These are phyloP conservation scores for Filobasidium wieringae DNA, from an alignment of 768 basidiomycete species.

Conservation along the genomic window DNA sequence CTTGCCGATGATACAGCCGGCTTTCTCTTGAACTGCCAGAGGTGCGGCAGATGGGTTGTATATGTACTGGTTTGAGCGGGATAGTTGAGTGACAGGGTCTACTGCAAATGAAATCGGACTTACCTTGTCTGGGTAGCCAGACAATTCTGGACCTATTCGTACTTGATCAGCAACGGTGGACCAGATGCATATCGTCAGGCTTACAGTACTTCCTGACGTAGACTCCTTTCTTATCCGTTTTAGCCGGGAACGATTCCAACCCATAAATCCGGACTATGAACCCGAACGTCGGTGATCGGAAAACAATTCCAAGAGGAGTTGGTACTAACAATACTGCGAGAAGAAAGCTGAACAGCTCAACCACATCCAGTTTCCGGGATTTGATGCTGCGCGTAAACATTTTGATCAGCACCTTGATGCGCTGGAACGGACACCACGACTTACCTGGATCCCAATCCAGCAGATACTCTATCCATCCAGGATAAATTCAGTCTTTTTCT, in stretches of 20 bases:
- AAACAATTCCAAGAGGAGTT: no score
- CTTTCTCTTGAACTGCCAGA: slow-evolving; percentile 28
- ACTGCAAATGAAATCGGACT: background rate
- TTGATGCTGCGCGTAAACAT: background rate
- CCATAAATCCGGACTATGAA: slow-evolving; percentile 33
- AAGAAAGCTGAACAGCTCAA: slow-evolving; percentile 39
- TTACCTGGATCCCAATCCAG: slow-evolving; percentile 40
- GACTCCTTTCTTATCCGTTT: slow-evolving; percentile 36
- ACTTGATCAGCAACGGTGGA: background rate
- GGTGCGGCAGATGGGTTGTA: slow-evolving; percentile 40
- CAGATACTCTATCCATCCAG: slow-evolving; percentile 25
- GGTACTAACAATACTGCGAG: slow-evolving; percentile 30
- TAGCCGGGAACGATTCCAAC: slow-evolving; percentile 33
- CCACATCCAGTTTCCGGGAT: slow-evolving; percentile 42
- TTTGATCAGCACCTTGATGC: background rate
- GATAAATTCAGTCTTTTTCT: background rate
- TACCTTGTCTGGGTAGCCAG: slow-evolving; percentile 40
- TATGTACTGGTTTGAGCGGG: slow-evolving; percentile 28
- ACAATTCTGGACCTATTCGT: slow-evolving; percentile 36
- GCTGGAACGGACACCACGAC: background rate
- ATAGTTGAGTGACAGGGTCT: background rate
- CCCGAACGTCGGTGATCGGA: background rate
- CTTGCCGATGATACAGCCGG: slow-evolving; percentile 38
- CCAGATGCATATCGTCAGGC: background rate
- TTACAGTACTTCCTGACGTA: slow-evolving; percentile 38